Evolutionary conservation across 768 basidiomycete genomes (phyloP).

Genomic region (Panaeolus papilionaceus): DNA sequence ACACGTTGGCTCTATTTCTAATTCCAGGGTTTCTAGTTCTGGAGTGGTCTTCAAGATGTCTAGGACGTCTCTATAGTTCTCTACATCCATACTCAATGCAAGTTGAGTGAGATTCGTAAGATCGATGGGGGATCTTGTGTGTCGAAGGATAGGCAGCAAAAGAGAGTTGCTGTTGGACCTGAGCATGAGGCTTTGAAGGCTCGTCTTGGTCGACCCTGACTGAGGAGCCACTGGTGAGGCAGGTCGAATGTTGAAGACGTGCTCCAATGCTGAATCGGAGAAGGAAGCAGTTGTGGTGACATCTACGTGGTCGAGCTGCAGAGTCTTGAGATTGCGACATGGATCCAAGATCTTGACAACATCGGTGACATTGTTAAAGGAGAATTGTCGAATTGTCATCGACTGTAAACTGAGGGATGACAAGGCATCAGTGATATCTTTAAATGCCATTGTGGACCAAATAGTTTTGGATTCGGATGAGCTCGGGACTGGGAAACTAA

Average conservation of each 20-base stretch:
- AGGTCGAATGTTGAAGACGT: constrained; percentile 22
- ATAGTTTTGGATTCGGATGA: constrained; percentile 23
- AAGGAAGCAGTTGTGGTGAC: constrained; percentile 23
- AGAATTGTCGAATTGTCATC: constrained; percentile 30
- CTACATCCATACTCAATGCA: constrained; percentile 25
- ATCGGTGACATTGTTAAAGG: constrained; percentile 26
- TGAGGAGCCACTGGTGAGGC: constrained; percentile 12
- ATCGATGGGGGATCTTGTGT: constrained; percentile 27
- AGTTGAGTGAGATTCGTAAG: constrained; percentile 23
- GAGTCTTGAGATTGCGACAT: constrained; percentile 24
- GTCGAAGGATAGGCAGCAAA: constrained; percentile 27
- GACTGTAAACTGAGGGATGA: constrained; percentile 22
- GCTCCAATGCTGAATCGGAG: constrained; percentile 26
- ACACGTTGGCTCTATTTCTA: constrained; percentile 32
- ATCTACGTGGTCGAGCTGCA: constrained; percentile 30
- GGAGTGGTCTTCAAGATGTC: constrained; percentile 24
- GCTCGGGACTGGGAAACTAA: constrained; percentile 27
- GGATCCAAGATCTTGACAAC: constrained; percentile 28
- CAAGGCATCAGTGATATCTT: constrained; percentile 31
- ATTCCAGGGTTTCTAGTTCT: constrained; percentile 25
- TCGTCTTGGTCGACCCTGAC: constrained; percentile 20
- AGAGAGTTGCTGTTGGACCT: constrained; percentile 27
- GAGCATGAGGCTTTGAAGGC: constrained; percentile 23
- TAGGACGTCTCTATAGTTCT: constrained; percentile 27
- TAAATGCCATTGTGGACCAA: constrained; percentile 32